These are phyloP conservation scores for Rhododendron kiyosumense DNA, from an alignment of 148 eudicot genomes.

Conservation along the genomic window DNA sequence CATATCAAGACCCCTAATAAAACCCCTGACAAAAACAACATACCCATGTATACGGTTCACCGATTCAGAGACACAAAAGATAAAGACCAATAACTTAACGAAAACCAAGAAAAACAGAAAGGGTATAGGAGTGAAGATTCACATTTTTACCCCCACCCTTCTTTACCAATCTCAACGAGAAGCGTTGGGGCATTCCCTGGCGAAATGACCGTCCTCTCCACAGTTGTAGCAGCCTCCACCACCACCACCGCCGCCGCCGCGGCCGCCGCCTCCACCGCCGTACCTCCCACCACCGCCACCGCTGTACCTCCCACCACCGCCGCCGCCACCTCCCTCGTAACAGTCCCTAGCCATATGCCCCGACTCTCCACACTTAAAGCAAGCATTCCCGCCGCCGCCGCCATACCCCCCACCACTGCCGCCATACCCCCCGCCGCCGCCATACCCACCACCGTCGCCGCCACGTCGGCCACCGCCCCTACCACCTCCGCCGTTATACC, in stretches of 20 bases:
- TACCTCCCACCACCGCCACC: neutral
- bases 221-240: conserved; percentile 1
- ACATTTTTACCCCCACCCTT: neutral
- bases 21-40: neutral
- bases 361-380: conserved; percentile 23
- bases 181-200: conserved; percentile 5
- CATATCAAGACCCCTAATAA: neutral
- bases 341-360: conserved; percentile 31
- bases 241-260: neutral
- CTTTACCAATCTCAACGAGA: neutral
- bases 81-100: neutral
- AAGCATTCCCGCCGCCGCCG: conserved; percentile 16
- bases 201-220: conserved; percentile 3
- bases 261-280: neutral
- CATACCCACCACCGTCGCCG: conserved; percentile 29
- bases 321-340: conserved; percentile 21
- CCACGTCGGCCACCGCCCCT: conserved; percentile 29
- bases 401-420: conserved; percentile 44
- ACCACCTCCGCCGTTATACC: conserved; percentile 13
- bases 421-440: conserved; percentile 39
- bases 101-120: neutral
- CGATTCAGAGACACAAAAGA: neutral
- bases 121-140: neutral
- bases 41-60: neutral
- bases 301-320: neutral